These are phyloP conservation scores for Colletotrichum sp. DNA, from an alignment of 2,329 filamentous ascomycete species.

Conservation along the genomic window DNA sequence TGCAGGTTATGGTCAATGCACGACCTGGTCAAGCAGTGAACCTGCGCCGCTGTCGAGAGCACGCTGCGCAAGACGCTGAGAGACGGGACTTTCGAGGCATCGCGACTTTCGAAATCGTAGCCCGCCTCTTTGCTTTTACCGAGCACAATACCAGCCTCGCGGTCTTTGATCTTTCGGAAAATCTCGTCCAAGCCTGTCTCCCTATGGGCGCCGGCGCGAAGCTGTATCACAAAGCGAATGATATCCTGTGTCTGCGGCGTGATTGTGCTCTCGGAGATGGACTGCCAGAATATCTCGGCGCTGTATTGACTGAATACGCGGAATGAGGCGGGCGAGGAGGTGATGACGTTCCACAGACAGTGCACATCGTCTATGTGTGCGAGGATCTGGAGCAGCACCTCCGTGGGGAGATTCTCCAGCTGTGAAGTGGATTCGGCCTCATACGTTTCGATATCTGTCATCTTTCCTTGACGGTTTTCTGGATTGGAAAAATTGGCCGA, in stretches of 20 bases:
- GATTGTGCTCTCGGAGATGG: background rate
- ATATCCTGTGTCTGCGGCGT: slow-evolving; percentile 4
- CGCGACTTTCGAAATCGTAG: background rate
- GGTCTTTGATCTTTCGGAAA: background rate
- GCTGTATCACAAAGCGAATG: background rate
- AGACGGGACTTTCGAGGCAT: background rate
- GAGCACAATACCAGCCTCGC: slow-evolving; percentile 7
- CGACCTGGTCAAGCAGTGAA: background rate
- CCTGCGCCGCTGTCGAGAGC: background rate
- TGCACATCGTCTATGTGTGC: background rate
- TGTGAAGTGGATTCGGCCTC: background rate
- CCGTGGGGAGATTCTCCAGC: slow-evolving; percentile 2
- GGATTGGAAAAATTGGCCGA: background rate
- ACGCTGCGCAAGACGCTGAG: background rate
- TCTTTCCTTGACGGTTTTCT: background rate
- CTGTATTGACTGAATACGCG: slow-evolving; percentile 3
- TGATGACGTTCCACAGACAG: slow-evolving; percentile 4
- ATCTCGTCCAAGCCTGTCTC: background rate
- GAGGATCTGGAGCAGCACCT: slow-evolving; percentile 8
- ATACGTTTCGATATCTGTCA: background rate
- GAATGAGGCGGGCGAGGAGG: background rate
- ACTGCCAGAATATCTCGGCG: background rate
- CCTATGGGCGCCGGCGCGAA: background rate
- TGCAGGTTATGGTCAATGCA: background rate
- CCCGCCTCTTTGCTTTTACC: background rate